Conservation (phyloP, 1,284 basidiomycete species). For the Austroboletus novae-zelandiae region DNA sequence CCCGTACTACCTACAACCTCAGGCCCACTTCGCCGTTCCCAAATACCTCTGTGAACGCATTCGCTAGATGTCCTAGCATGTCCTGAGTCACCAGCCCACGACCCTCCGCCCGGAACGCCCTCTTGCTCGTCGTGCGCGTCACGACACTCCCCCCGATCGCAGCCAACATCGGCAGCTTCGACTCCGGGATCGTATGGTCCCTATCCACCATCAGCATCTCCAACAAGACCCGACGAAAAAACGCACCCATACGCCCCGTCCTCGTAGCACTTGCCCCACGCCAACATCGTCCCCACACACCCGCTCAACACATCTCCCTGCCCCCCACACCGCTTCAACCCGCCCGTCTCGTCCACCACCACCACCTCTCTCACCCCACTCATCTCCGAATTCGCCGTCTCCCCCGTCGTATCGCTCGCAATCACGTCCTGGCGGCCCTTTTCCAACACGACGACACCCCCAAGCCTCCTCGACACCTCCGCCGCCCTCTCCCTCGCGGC, state of each 20-base stretch:
- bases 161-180: slow-evolving; percentile 77
- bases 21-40: slow-evolving; percentile 41
- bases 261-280: slow-evolving; percentile 93
- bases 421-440: slow-evolving; percentile 82
- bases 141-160: slow-evolving; percentile 88
- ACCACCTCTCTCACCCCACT: slow-evolving; percentile 57
- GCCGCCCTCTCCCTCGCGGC: slow-evolving; percentile 51
- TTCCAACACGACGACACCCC: slow-evolving; percentile 89
- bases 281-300: slow-evolving; percentile 82
- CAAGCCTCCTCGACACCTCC: slow-evolving; percentile 69
- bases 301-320: slow-evolving; percentile 95
- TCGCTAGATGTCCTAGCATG: slow-evolving; percentile 76
- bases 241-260: slow-evolving; percentile 72
- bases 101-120: slow-evolving; percentile 74
- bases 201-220: slow-evolving; percentile 23
- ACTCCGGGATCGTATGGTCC: slow-evolving; percentile 51
- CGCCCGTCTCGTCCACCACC: slow-evolving; percentile 71
- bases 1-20: slow-evolving; percentile 3
- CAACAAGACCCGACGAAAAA: background rate
- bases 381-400: slow-evolving; percentile 39
- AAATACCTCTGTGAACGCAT: slow-evolving; percentile 74
- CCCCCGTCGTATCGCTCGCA: slow-evolving; percentile 60
- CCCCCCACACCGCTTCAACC: slow-evolving; percentile 90
- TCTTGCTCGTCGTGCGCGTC: slow-evolving; percentile 77
- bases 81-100: slow-evolving; percentile 89